Conservation (phyloP, 805 yeast genomes). For the Cyberlindnera maritima region DNA sequence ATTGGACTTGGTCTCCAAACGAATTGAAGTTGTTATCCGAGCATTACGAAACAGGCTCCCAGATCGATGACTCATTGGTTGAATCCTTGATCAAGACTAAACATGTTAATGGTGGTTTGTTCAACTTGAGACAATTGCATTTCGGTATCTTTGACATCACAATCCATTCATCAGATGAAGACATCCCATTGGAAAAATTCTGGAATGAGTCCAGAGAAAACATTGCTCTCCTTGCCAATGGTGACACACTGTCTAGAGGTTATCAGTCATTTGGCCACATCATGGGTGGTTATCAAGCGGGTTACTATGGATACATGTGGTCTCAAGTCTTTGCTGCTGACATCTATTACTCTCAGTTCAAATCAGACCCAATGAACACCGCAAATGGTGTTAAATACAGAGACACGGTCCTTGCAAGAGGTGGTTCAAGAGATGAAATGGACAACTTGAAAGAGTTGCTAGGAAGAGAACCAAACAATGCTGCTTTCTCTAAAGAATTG, state of each 20-base stretch:
- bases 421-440: constrained; percentile 71
- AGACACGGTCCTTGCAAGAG: constrained; percentile 63
- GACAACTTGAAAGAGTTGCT: constrained; percentile 62
- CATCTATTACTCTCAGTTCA: constrained; percentile 70
- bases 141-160: constrained; percentile 77
- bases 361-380: constrained; percentile 62
- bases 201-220: constrained; percentile 71
- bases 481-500: constrained; percentile 69
- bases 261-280: constrained; percentile 77
- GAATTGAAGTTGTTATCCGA: constrained; percentile 58
- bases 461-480: constrained; percentile 73
- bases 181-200: constrained; percentile 45
- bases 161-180: constrained; percentile 51
- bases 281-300: constrained; percentile 79
- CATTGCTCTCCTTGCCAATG: constrained; percentile 56
- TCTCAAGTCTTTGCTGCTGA: constrained; percentile 85
- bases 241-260: constrained; percentile 57
- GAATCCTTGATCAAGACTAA: constrained; percentile 60
- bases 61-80: constrained; percentile 54
- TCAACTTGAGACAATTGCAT: constrained; percentile 71
- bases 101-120: constrained; percentile 73
- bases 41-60: constrained; percentile 59
- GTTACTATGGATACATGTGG: constrained; percentile 85
- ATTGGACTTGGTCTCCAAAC: constrained; percentile 77
- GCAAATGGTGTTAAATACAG: constrained; percentile 64